Evolutionary conservation across 2,329 filamentous ascomycete genomes (phyloP).

Genomic region (Botrytis sinoallii): DNA sequence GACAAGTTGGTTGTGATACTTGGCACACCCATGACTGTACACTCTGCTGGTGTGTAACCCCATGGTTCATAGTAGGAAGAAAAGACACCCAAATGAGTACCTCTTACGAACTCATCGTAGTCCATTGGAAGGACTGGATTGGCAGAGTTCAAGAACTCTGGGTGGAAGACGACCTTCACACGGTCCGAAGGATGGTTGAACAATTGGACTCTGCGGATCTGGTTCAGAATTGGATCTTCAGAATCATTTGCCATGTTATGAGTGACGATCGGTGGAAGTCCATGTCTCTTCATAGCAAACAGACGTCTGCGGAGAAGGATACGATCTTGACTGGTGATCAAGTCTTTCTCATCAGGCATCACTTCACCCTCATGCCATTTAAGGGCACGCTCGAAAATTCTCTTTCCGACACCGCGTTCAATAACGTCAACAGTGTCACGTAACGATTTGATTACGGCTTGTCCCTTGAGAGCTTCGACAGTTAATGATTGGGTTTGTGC

Average conservation of each 20-base stretch:
- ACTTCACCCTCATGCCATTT: slow-evolving; percentile 94
- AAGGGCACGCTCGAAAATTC: slow-evolving; percentile 90
- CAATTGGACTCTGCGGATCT: slow-evolving; percentile 90
- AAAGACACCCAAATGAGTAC: slow-evolving; percentile 93
- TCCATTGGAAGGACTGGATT: slow-evolving; percentile 94
- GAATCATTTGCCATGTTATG: slow-evolving; percentile 97
- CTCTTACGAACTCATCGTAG: slow-evolving; percentile 97
- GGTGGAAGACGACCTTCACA: slow-evolving; percentile 97
- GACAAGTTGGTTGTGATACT: slow-evolving; percentile 98
- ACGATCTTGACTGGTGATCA: slow-evolving; percentile 88
- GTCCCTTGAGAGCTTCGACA: slow-evolving; percentile 92
- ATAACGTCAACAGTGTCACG: slow-evolving; percentile 91
- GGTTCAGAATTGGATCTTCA: slow-evolving; percentile 92
- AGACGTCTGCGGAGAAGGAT: slow-evolving; percentile 86
- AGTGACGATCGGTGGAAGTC: slow-evolving; percentile 90
- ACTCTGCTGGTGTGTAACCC: slow-evolving; percentile 98
- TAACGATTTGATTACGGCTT: slow-evolving; percentile 95
- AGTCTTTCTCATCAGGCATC: slow-evolving; percentile 93
- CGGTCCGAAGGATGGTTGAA: slow-evolving; percentile 95
- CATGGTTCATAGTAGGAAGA: slow-evolving; percentile 98
- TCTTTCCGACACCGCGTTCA: slow-evolving; percentile 85
- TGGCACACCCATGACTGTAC: slow-evolving; percentile 97
- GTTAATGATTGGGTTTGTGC: slow-evolving; percentile 93
- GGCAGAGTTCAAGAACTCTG: slow-evolving; percentile 92
- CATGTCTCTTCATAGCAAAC: slow-evolving; percentile 93